phyloP scores from a whole-genome alignment of 805 yeast genomes.

The Wickerhamomyces canadensis region DNA sequence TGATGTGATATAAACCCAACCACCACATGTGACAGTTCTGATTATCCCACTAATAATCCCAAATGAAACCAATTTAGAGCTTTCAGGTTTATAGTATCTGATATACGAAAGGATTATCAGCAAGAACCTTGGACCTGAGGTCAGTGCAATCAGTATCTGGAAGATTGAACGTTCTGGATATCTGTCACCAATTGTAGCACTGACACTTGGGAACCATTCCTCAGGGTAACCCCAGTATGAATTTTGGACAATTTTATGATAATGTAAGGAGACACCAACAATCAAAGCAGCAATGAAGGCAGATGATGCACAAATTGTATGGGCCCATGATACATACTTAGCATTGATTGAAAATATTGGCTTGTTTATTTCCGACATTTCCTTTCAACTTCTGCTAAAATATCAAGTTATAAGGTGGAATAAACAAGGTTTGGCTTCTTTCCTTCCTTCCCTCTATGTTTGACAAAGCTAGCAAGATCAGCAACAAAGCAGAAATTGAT shows the following conservation, averaged over 20 bases:
- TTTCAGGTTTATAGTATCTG: conserved; percentile 32
- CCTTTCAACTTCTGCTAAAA: too few species aligned
- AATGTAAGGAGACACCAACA: conserved; percentile 76
- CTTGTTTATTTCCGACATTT: conserved; percentile 1
- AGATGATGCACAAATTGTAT: conserved; percentile 61
- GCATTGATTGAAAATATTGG: conserved; percentile 48
- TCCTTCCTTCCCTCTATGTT: too few species aligned
- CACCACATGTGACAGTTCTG: conserved; percentile 96
- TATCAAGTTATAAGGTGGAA: too few species aligned
- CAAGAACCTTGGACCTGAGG: conserved; percentile 88
- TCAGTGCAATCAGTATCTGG: conserved; percentile 85
- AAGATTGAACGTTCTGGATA: conserved; percentile 93
- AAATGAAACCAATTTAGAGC: conserved; percentile 30
- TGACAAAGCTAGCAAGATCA: too few species aligned
- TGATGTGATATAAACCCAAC: conserved; percentile 96
- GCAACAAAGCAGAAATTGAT: too few species aligned
- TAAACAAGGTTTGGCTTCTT: too few species aligned
- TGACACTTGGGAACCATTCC: conserved; percentile 98
- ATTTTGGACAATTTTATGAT: conserved; percentile 81
- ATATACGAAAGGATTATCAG: conserved; percentile 49
- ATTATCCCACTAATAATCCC: conserved; percentile 61
- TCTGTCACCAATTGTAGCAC: conserved; percentile 95
- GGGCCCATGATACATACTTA: conserved; percentile 62
- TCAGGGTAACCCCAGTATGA: conserved; percentile 89
- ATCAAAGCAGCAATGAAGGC: conserved; percentile 74